Conservation (phyloP, 208 protist genomes). For the Trypanosomatidae sp. region DNA sequence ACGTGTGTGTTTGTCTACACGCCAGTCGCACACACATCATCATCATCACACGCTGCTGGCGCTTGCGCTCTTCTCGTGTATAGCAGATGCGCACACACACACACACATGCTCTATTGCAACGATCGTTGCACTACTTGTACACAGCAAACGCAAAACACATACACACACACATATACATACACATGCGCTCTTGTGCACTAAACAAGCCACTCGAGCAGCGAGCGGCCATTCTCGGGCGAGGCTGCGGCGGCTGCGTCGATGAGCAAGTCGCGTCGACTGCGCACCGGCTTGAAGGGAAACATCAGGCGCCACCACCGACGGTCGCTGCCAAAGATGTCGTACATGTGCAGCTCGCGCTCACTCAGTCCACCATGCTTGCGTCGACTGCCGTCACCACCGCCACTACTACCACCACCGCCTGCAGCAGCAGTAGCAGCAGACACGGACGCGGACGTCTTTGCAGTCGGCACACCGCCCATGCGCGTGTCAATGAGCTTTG, state of each 20-base stretch:
- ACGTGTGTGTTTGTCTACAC: too few relatives aligned
- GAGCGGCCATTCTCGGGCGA: too few relatives aligned
- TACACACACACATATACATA: conserved; percentile 8
- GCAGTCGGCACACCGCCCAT: conserved; percentile 28
- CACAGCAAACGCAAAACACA: conserved; percentile 13
- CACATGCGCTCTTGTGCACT: too few relatives aligned
- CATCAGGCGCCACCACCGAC: conserved; percentile 36
- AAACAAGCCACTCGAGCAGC: too few relatives aligned
- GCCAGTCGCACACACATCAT: too few relatives aligned
- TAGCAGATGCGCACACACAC: too few relatives aligned
- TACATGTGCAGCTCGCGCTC: conserved; percentile 17
- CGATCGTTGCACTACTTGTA: too few relatives aligned
- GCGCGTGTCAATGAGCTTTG: conserved; percentile 13
- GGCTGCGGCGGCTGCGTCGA: too few relatives aligned
- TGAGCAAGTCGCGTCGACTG: conserved; percentile 5
- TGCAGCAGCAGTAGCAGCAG: too few relatives aligned
- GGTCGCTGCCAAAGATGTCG: conserved; percentile 43
- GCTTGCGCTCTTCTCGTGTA: too few relatives aligned
- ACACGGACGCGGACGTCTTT: conserved; percentile 6
- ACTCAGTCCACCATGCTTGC: conserved; percentile 6
- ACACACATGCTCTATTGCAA: too few relatives aligned
- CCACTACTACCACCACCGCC: conserved; percentile 11
- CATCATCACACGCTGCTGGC: too few relatives aligned
- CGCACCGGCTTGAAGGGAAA: conserved; percentile 26
- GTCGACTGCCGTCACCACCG: conserved; percentile 15